Percentiles rank a stretch among this genome's conserved stretches.
These are phyloP conservation scores for Phytophthora hibernalis DNA, from an alignment of 352 stramenopile species.

Conservation along the genomic window DNA sequence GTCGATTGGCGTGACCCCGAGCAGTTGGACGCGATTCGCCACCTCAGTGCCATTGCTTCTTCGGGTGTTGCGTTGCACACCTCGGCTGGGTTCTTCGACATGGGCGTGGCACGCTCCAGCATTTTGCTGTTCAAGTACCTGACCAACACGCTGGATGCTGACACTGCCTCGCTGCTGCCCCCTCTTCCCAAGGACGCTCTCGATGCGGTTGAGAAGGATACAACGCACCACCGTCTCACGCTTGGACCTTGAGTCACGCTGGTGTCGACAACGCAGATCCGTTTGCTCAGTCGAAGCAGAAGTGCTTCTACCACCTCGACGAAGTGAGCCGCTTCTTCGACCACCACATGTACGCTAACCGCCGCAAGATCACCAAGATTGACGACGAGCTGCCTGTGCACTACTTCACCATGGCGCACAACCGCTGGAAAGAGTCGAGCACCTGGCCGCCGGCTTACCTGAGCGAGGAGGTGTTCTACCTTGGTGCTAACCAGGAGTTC, in stretches of 20 bases:
- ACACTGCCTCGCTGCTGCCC: constrained; percentile 60
- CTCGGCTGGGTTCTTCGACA: constrained; percentile 84
- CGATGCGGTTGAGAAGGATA: constrained; percentile 42
- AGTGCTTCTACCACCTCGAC: constrained; percentile 86
- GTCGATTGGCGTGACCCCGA: constrained; percentile 48
- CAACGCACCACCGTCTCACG: constrained; percentile 67
- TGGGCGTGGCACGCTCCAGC: constrained; percentile 70
- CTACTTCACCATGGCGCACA: constrained; percentile 83
- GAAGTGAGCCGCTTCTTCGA: constrained; percentile 89
- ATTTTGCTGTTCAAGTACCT: constrained; percentile 85
- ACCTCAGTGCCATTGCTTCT: constrained; percentile 65
- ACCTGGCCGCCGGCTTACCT: constrained; percentile 74
- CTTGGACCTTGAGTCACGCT: constrained; percentile 84
- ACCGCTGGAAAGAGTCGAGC: constrained; percentile 71
- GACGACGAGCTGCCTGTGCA: constrained; percentile 79
- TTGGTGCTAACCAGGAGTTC: constrained; percentile 57
- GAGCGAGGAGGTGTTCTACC: constrained; percentile 56
- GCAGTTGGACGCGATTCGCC: constrained; percentile 61
- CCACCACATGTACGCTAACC: constrained; percentile 77
- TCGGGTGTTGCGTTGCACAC: constrained; percentile 77
- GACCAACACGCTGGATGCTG: constrained; percentile 75
- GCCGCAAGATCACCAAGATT: constrained; percentile 58
- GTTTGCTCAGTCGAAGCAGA: constrained; percentile 83
- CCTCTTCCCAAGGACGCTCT: constrained; percentile 50
- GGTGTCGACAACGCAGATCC: constrained; percentile 84